Base-by-base conservation (phyloP, 192 early-diverging fungal species). In the Rhizophlyctis rosea region DNA sequence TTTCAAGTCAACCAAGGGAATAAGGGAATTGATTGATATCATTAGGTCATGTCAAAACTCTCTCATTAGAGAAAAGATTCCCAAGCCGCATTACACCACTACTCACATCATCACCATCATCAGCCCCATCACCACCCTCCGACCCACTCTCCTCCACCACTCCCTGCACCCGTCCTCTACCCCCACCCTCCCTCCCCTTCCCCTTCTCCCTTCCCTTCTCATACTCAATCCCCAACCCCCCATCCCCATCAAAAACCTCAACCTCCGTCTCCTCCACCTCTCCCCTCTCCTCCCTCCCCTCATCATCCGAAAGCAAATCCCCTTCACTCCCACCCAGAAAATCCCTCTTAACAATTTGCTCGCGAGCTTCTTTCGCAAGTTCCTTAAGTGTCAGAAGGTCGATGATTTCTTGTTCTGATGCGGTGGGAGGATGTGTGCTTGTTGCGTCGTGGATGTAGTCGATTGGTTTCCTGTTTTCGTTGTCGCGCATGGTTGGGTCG, bases 371-470 rank as follows among this genome's bases (percentile, higher is more conserved):
- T 14, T 24, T 72, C 4, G 52, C 34, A 23, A 62, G n/a, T 39
- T 64, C 67, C 18, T 67, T 68, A 27, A 64, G 30, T 1, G 59
- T 68, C 23, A 71, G 69, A 4, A 71, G 54, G 34, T 76, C 67
- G 18, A 68, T 28, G 21, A 62, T 34, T 18, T 68, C 61, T 44
- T 64, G 33, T 36, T 68, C 59, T 25, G 62, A 47, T 13, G 47
- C 61, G 7, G 35, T 18, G n/a, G n/a, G n/a, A n/a, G n/a, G n/a
- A n/a, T n/a, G n/a, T n/a, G n/a, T n/a, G n/a, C n/a, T n/a, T n/a
- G n/a, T n/a, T n/a, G n/a, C n/a, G n/a, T n/a, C n/a, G n/a, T n/a
- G n/a, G n/a, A n/a, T n/a, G 47, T 55, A 54, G 39, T 47, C 61
- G n/a, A 54, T 33, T 3, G 69, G 51, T 31, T 64, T 71, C 25